Conservation (phyloP, 495 filamentous ascomycete species). For the Xylaria palmicola region DNA sequence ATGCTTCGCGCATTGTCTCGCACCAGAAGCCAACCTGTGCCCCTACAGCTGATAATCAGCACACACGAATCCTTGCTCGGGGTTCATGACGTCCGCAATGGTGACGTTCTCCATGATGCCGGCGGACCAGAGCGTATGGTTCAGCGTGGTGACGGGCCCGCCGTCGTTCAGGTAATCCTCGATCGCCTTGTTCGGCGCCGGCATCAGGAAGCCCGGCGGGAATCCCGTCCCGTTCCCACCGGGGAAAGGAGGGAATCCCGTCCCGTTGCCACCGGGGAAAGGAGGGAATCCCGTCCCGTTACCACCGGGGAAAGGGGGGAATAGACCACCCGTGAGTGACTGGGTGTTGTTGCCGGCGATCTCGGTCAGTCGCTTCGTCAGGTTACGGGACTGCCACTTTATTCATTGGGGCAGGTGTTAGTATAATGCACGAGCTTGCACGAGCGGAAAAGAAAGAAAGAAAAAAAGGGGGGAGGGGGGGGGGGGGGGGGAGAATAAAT, state of each 20-base stretch:
- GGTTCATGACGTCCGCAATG: constrained; percentile 40
- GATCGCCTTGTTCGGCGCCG: constrained; percentile 20
- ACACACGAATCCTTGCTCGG: constrained; percentile 29
- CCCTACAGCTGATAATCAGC: constrained; percentile 22
- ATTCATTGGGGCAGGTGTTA: too few species aligned
- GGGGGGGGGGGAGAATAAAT: too few species aligned
- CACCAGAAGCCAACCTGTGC: too few species aligned
- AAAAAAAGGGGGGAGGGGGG: too few species aligned
- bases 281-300: not conserved
- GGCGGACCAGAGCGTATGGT: constrained; percentile 31
- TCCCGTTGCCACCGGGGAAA: not conserved
- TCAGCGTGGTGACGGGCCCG: constrained; percentile 34
- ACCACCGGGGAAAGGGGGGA: not conserved
- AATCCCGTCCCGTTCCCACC: constrained; percentile 14
- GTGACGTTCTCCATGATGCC: constrained; percentile 29
- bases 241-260: constrained; percentile 5
- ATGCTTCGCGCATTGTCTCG: too few species aligned
- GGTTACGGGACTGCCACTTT: constrained; percentile 48
- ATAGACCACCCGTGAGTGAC: not conserved
- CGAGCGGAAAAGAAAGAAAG: too few species aligned
- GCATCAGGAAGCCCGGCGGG: constrained; percentile 10
- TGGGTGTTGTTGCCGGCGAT: constrained; percentile 31
- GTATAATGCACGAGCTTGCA: too few species aligned
- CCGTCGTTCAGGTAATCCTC: constrained; percentile 32
- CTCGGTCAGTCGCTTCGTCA: constrained; percentile 25